Conservation (phyloP, 352 stramenopile species). For the Phytopythium litorale region DNA sequence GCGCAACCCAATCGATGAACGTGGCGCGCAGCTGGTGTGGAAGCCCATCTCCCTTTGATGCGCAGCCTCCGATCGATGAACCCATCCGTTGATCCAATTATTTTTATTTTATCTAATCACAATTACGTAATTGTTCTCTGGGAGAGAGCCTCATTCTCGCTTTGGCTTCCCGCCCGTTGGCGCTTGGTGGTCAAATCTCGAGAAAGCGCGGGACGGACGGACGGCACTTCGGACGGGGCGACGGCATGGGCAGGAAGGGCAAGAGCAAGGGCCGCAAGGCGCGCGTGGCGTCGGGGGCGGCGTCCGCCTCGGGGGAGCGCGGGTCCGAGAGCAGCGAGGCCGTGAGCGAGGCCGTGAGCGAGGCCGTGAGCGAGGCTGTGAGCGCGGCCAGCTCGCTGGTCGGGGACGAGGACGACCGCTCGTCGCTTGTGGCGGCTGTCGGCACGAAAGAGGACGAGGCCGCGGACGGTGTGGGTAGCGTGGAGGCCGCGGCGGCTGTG, state of each 20-base stretch:
- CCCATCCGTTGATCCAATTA: background rate
- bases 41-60: background rate
- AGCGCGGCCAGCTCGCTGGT: background rate
- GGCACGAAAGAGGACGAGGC: background rate
- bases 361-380: background rate
- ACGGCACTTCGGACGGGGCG: background rate
- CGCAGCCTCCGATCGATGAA: background rate
- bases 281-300: background rate
- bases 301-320: background rate
- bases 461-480: background rate
- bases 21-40: background rate
- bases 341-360: background rate
- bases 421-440: background rate
- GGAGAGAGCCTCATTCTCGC: too few relatives aligned
- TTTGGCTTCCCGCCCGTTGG: too few relatives aligned
- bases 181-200: background rate
- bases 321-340: background rate
- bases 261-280: conserved; percentile 5
- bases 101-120: too few relatives aligned
- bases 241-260: conserved; percentile 4
- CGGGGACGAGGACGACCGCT: background rate
- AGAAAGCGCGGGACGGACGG: conserved; percentile 2
- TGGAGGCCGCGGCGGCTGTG: background rate
- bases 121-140: too few relatives aligned
- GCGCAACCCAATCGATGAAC: too few relatives aligned